Percentiles rank a stretch among this genome's conserved stretches.
phyloP scores from a whole-genome alignment of 2,329 filamentous ascomycete genomes.

The Cladophialophora psammophila region DNA sequence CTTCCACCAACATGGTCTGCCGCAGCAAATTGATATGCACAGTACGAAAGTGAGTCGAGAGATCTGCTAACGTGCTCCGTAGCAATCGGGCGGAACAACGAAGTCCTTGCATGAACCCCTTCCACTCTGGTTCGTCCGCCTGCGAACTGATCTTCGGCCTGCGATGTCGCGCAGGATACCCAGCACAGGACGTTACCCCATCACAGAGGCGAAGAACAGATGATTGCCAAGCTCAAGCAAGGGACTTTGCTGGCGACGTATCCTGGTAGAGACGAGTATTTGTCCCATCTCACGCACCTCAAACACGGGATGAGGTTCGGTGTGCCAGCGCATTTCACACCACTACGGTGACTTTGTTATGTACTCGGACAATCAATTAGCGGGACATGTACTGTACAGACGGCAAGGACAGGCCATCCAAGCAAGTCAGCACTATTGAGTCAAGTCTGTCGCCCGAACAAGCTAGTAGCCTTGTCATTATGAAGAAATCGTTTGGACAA shows the following conservation, averaged over 20 bases:
- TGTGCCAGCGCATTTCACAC: constrained; percentile 10
- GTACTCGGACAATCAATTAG: background rate
- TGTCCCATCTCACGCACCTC: background rate
- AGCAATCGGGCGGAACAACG: constrained; percentile 6
- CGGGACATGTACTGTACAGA: background rate
- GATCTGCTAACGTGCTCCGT: constrained; percentile 3
- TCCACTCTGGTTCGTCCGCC: background rate
- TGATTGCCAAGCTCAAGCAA: constrained; percentile 1
- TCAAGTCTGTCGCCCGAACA: background rate
- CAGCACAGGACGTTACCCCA: background rate
- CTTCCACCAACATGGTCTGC: background rate
- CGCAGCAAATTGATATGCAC: background rate
- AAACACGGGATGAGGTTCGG: too few relatives aligned
- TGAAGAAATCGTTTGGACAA: background rate
- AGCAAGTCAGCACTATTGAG: constrained; percentile 4
- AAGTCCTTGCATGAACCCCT: constrained; percentile 5
- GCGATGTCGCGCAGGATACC: background rate
- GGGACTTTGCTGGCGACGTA: background rate
- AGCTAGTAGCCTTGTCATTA: background rate
- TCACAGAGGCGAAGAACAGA: background rate
- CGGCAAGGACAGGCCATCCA: background rate
- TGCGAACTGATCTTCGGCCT: background rate
- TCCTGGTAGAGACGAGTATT: background rate
- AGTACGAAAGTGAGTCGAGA: constrained; percentile 21
- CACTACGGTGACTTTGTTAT: background rate